Conservation (phyloP, 805 yeast genomes). For the Wickerhamiella galacta region DNA sequence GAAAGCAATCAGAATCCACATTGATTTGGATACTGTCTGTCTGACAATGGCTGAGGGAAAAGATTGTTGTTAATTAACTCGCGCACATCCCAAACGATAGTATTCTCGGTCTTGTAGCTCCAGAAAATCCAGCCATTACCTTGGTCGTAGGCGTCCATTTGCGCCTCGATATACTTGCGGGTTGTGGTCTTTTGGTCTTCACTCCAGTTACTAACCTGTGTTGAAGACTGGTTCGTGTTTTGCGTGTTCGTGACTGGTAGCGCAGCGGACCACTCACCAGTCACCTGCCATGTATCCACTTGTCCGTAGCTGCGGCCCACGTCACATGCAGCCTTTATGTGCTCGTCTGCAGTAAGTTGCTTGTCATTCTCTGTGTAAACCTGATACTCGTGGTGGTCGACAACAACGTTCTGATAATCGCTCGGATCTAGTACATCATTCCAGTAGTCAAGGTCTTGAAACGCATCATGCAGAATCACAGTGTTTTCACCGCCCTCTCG, state of each 20-base stretch:
- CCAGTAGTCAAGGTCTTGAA: constrained; percentile 47
- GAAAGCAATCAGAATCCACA: constrained; percentile 32
- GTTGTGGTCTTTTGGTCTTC: no score
- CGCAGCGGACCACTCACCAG: constrained; percentile 83
- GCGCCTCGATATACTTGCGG: constrained; percentile 68
- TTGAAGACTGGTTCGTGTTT: constrained; percentile 26
- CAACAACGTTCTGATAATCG: constrained; percentile 44
- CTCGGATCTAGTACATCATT: constrained; percentile 28
- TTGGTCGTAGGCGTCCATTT: constrained; percentile 62
- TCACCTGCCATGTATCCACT: constrained; percentile 46
- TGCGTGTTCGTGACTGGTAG: constrained; percentile 60
- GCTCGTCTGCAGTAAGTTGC: constrained; percentile 39
- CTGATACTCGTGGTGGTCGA: constrained; percentile 84
- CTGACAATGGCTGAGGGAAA: constrained; percentile 64
- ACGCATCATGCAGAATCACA: constrained; percentile 71
- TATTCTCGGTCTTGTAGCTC: constrained; percentile 75
- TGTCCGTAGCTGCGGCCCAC: constrained; percentile 29
- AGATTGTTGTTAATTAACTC: constrained; percentile 39
- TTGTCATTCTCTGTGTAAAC: constrained; percentile 55
- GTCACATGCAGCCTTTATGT: constrained; percentile 34
- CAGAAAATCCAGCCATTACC: constrained; percentile 75
- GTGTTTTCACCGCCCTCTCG: constrained; percentile 31
- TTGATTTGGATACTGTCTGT: constrained; percentile 52
- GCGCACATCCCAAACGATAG: constrained; percentile 71
- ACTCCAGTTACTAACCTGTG: constrained; percentile 45